These are phyloP conservation scores for Saccharomyces kudriavzevii DNA, from an alignment of 805 yeast species.

Conservation along the genomic window DNA sequence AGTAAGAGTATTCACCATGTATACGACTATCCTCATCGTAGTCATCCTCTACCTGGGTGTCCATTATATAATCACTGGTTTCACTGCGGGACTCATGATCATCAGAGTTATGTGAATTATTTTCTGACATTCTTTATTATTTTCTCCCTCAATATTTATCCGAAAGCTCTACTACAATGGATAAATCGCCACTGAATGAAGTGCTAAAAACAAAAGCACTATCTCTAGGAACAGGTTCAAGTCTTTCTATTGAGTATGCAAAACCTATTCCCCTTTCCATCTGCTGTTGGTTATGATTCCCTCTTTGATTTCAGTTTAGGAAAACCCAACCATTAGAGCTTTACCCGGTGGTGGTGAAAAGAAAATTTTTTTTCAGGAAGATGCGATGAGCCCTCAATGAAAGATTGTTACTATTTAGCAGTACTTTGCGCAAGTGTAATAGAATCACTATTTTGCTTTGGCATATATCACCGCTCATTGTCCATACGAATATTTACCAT, in stretches of 20 bases:
- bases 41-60: constrained; percentile 2
- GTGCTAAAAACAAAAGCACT: background rate
- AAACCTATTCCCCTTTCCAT: background rate
- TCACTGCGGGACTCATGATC: constrained; percentile 6
- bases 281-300: background rate
- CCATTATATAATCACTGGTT: constrained; percentile 9
- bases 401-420: background rate
- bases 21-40: background rate
- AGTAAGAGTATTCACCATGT: background rate
- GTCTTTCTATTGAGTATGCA: background rate
- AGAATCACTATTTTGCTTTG: background rate
- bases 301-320: background rate
- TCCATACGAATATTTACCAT: background rate
- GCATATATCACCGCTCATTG: background rate
- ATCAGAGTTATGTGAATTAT: background rate
- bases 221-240: background rate
- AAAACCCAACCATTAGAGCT: background rate
- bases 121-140: background rate
- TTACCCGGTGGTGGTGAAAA: background rate
- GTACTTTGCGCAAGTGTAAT: background rate
- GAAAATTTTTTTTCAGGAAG: background rate
- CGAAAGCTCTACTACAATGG: background rate
- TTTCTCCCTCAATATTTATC: background rate
- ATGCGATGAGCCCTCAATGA: background rate
- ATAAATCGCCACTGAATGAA: background rate